Evolutionary conservation across 2,329 filamentous ascomycete species (phyloP).

Genomic region (Botryosphaeria dothidea): DNA sequence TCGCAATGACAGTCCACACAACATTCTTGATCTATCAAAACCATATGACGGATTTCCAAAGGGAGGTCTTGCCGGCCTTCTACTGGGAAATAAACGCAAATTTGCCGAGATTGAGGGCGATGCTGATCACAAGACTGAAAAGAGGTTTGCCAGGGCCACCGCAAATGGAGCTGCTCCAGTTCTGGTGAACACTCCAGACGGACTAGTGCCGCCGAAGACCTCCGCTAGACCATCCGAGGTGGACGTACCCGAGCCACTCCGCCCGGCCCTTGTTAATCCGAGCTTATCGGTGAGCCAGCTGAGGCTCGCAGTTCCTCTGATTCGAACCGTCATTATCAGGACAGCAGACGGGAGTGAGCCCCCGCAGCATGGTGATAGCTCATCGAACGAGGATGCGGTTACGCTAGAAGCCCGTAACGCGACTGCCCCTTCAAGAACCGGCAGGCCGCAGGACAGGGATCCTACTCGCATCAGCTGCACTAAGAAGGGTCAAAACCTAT

Average conservation of each 20-base stretch:
- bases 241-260: constrained; percentile 76
- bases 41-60: constrained; percentile 91
- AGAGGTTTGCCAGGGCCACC: constrained; percentile 59
- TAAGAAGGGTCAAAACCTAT: constrained; percentile 77
- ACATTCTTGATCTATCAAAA: constrained; percentile 85
- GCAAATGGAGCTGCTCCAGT: constrained; percentile 72
- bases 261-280: constrained; percentile 84
- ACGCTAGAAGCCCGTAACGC: constrained; percentile 91
- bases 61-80: constrained; percentile 80
- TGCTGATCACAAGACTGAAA: constrained; percentile 65
- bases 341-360: constrained; percentile 68
- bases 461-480: constrained; percentile 81
- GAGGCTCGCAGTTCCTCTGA: constrained; percentile 81
- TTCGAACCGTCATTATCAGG: constrained; percentile 79
- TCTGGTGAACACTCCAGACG: constrained; percentile 73
- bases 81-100: constrained; percentile 93
- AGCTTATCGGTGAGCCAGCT: constrained; percentile 79
- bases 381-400: constrained; percentile 61
- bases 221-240: constrained; percentile 62
- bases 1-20: constrained; percentile 73
- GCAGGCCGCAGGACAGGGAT: constrained; percentile 67
- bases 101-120: constrained; percentile 72
- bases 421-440: constrained; percentile 58
- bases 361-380: constrained; percentile 46
- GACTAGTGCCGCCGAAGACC: constrained; percentile 72